These are phyloP conservation scores for Leptosphaerulina australis DNA, from an alignment of 2,329 filamentous ascomycete species.

Conservation along the genomic window DNA sequence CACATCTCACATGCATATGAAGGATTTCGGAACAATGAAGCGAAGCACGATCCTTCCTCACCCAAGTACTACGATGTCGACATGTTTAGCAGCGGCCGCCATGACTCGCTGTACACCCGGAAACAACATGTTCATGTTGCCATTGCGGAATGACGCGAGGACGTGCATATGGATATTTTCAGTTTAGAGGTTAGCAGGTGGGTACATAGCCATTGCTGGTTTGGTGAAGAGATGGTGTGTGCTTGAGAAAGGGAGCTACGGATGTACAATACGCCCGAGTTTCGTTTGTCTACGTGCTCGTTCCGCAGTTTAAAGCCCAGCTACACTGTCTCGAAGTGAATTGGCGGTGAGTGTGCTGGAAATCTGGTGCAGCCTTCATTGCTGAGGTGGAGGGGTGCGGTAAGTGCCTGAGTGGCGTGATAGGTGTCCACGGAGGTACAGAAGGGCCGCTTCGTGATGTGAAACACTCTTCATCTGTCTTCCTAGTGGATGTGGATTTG, in stretches of 20 bases:
- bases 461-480: slow-evolving; percentile 15
- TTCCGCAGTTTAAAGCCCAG: slow-evolving; percentile 12
- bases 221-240: slow-evolving; percentile 11
- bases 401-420: slow-evolving; percentile 16
- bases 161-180: slow-evolving; percentile 1
- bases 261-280: slow-evolving; percentile 14
- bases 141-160: slow-evolving; percentile 6
- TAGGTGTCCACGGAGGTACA: slow-evolving; percentile 9
- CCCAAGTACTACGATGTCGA: neutral
- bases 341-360: slow-evolving; percentile 19
- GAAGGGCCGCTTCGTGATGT: slow-evolving; percentile 15
- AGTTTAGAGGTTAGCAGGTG: slow-evolving; percentile 14
- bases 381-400: slow-evolving; percentile 5
- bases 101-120: slow-evolving; percentile 4
- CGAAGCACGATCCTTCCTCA: slow-evolving; percentile 17
- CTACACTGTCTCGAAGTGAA: slow-evolving; percentile 5
- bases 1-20: slow-evolving; percentile 16
- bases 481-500: neutral
- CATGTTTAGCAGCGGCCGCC: no score
- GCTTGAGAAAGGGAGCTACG: slow-evolving; percentile 4
- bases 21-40: slow-evolving; percentile 18
- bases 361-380: slow-evolving; percentile 9
- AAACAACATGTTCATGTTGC: slow-evolving; percentile 1
- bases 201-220: slow-evolving; percentile 16
- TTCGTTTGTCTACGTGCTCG: slow-evolving; percentile 13